Base-by-base conservation (phyloP, 2,329 filamentous ascomycete species). In the Dissoconium aciculare region DNA sequence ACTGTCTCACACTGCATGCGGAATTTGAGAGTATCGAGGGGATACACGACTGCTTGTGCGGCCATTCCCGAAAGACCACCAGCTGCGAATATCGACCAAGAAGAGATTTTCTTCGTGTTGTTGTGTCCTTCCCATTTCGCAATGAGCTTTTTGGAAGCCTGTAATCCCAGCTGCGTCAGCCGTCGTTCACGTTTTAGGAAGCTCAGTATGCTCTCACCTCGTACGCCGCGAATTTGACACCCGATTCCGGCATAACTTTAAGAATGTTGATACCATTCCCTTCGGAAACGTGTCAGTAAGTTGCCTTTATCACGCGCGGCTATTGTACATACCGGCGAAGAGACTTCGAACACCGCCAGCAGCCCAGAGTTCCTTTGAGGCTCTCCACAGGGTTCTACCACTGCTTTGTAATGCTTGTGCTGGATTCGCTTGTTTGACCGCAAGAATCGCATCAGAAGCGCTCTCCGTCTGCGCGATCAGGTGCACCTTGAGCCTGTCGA, bases 241-340 rank as follows among this genome's bases (percentile, higher is more conserved):
- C 87, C 15, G 87, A 94, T 60, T 98, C 89, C 0, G 89, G 89
- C 83, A 95, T 93, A 37, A 98, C 89, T 57, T 98, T 98, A 49
- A 94, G 57, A 3, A 98, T 84, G 46, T 98, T 98, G 44, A 98
- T 64, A 3, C 89, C 89, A 50, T 98, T 98, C 21, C 89, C 85
- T 92, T 23, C 8, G 8, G 45, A 5, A 13, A 11, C 10, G 11
- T 15, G 15, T 34, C 27, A 39, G 32, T 27, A 19, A 15, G 13
- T n/a, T n/a, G n/a, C n/a, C n/a, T n/a, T n/a, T n/a, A n/a, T n/a
- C n/a, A n/a, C n/a, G n/a, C n/a, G n/a, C n/a, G n/a, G n/a, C 14
- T 12, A 16, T 26, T 14, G 42, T 32, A 38, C 74, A 54, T 59
- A 92, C 84, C 89, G 43, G 87, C 85, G 60, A 94, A 98, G 43